These are phyloP conservation scores for Madurella fahalii DNA, from an alignment of 2,329 filamentous ascomycete species.

Conservation along the genomic window DNA sequence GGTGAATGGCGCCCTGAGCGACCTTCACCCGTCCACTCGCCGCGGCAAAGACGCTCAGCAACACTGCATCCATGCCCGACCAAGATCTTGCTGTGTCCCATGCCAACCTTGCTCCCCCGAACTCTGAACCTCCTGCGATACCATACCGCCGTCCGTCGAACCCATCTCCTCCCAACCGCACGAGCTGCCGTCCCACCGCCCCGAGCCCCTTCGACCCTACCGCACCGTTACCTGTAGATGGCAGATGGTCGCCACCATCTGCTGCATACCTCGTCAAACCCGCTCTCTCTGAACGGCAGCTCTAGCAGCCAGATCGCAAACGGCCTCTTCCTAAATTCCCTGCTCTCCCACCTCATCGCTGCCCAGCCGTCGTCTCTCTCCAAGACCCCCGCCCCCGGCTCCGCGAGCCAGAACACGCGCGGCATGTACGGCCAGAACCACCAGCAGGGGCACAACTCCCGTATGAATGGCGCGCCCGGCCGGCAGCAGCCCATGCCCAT, in stretches of 20 bases:
- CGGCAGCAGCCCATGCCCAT: constrained; percentile 55
- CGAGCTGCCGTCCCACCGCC: background rate
- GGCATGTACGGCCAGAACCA: constrained; percentile 72
- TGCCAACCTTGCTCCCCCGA: constrained; percentile 29
- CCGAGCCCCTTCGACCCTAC: constrained; percentile 12
- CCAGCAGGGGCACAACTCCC: constrained; percentile 69
- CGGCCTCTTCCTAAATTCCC: constrained; percentile 31
- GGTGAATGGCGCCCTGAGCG: constrained; percentile 26
- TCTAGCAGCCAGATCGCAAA: constrained; percentile 40
- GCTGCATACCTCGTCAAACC: constrained; percentile 55
- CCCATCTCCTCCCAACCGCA: background rate
- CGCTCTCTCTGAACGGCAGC: constrained; percentile 53
- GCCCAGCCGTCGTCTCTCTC: constrained; percentile 28
- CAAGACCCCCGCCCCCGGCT: constrained; percentile 29
- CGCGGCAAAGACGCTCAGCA: constrained; percentile 20
- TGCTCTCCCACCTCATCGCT: constrained; percentile 32
- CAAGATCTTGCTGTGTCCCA: constrained; percentile 24
- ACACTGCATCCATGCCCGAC: constrained; percentile 28
- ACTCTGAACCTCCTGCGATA: constrained; percentile 19
- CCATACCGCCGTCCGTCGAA: constrained; percentile 4
- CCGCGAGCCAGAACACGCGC: constrained; percentile 32
- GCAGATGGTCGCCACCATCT: constrained; percentile 65
- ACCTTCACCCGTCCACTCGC: constrained; percentile 9
- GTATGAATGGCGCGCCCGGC: constrained; percentile 67
- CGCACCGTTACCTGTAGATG: constrained; percentile 49